Base-by-base conservation (phyloP, 805 yeast genomes). In the Crinitomyces ghanaensis region DNA sequence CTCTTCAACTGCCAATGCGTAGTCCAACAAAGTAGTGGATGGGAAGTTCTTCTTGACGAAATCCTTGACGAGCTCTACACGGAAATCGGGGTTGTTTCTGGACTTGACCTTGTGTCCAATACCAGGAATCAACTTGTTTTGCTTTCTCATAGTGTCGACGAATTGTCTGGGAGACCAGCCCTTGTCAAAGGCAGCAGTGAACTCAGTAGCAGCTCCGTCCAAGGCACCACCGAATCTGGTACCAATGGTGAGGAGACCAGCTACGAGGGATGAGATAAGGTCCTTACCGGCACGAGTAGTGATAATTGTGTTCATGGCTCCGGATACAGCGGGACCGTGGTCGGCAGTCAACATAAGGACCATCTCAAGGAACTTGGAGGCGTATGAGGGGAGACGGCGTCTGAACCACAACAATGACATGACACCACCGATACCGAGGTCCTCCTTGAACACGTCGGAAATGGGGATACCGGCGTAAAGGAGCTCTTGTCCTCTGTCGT, bases 221-320 rank as follows among this genome's bases (percentile, higher is more conserved):
- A 62, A 52, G 26, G 68, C 68, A 40, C 68, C 68, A 33, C 68
- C 68, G 39, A 62, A 62, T 17, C 68, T 59, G 26, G 63, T 58
- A 20, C 68, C 68, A 29, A 62, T 62, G 31, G 68, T 62, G 35
- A 62, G 49, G 35, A 62, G 46, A 46, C 68, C 68, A 15, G 66
- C 43, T 5, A 63, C 68, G 20, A 62, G 55, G 8, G 68, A 61
- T 15, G 68, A 63, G 36, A 62, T 63, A 18, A 62, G 51, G 33
- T 62, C 68, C 50, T 63, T 63, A 33, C 68, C 68, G 16, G 68
- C 68, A 40, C 68, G 59, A 25, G 68, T 63, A 28, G 68, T 62
- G 43, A 62, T 58, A 38, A 62, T 62, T 34, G 68, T 62, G 52
- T 62, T 62, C 68, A 63, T 61, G 35, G 68, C 68, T 36, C 68